Conservation (phyloP, 176 grass and related monocot species). For the Poa pratensis region DNA sequence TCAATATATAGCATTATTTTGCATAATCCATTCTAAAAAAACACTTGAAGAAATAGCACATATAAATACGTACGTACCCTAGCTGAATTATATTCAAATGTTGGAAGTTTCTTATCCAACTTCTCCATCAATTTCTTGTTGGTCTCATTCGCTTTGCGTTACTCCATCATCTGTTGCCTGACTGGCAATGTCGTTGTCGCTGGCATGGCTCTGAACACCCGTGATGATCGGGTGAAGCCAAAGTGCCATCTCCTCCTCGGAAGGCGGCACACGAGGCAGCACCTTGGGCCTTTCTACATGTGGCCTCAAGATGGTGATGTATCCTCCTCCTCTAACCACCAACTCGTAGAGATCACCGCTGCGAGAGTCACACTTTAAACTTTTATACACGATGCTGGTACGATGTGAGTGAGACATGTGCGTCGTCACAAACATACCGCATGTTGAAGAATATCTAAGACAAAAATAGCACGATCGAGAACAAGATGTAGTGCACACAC, state of each 20-base stretch:
- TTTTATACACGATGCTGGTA: too few species aligned
- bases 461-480: not conserved
- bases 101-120: not conserved
- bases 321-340: not conserved
- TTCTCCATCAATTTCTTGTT: not conserved
- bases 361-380: not conserved
- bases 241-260: slow-evolving; percentile 20
- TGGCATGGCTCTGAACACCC: not conserved
- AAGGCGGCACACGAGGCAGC: not conserved
- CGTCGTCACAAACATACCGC: not conserved
- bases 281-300: not conserved
- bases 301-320: too few species aligned
- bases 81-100: not conserved
- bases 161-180: too few species aligned
- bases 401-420: not conserved
- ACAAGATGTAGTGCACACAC: not conserved
- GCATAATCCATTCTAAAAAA: too few species aligned
- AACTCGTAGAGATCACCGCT: slow-evolving; percentile 33
- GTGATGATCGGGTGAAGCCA: slow-evolving; percentile 23
- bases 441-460: too few species aligned
- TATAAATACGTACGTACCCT: not conserved
- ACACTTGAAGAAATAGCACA: too few species aligned
- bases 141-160: too few species aligned
- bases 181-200: too few species aligned
- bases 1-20: too few species aligned